These are phyloP conservation scores for Paracoccidioides lutzii DNA, from an alignment of 2,329 filamentous ascomycete genomes.

Conservation along the genomic window DNA sequence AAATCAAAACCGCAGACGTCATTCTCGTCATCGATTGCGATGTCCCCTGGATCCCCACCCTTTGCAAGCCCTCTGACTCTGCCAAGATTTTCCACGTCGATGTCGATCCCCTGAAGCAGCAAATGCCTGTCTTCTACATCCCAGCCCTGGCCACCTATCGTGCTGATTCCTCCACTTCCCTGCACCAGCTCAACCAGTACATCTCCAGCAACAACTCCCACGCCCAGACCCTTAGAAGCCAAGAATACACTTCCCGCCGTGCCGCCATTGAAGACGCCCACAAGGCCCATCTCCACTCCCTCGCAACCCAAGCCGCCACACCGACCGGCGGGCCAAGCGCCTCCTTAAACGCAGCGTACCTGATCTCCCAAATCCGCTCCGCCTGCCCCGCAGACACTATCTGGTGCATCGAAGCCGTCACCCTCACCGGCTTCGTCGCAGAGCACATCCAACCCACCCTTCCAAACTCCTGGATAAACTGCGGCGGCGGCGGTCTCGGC, in stretches of 20 bases:
- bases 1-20: conserved; percentile 64
- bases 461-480: conserved; percentile 68
- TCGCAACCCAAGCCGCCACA: conserved; percentile 42
- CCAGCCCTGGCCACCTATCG: conserved; percentile 52
- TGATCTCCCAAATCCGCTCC: conserved; percentile 43
- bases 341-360: conserved; percentile 48
- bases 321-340: conserved; percentile 49
- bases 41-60: conserved; percentile 84
- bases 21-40: conserved; percentile 82
- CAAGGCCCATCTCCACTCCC: conserved; percentile 44
- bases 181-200: conserved; percentile 56
- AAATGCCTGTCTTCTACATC: conserved; percentile 64
- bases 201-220: conserved; percentile 39
- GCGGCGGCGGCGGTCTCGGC: conserved; percentile 65
- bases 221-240: conserved; percentile 30
- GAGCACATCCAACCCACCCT: conserved; percentile 57
- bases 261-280: conserved; percentile 46
- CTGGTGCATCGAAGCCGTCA: conserved; percentile 67
- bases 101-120: conserved; percentile 54
- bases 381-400: conserved; percentile 53
- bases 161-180: conserved; percentile 49
- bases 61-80: conserved; percentile 44
- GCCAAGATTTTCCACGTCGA: conserved; percentile 54
- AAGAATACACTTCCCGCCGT: conserved; percentile 36
- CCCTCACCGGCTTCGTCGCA: conserved; percentile 51